Conservation (phyloP, 768 basidiomycete species). For the Boletus reticuloceps region DNA sequence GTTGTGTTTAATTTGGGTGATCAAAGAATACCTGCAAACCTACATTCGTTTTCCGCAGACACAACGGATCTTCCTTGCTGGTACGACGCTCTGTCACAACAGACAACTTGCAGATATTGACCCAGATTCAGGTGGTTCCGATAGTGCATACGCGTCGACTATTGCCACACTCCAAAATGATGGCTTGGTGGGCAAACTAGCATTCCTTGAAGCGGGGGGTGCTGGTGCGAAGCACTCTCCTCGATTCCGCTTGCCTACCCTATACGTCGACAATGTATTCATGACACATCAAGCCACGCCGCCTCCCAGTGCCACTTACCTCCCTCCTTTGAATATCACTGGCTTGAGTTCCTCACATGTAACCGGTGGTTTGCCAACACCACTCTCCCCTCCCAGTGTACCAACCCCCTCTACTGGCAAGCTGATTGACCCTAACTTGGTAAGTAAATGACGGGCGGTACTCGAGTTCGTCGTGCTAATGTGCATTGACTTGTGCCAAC, state of each 20-base stretch:
- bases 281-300: slow-evolving; percentile 30
- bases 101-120: neutral
- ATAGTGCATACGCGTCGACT: slow-evolving; percentile 53
- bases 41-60: slow-evolving; percentile 74
- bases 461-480: slow-evolving; percentile 5
- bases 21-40: slow-evolving; percentile 65
- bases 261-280: slow-evolving; percentile 53
- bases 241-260: slow-evolving; percentile 49
- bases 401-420: slow-evolving; percentile 26
- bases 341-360: slow-evolving; percentile 40
- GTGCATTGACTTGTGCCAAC: neutral
- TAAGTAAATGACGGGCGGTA: slow-evolving; percentile 28
- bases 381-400: slow-evolving; percentile 54
- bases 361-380: slow-evolving; percentile 64
- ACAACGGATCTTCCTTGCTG: slow-evolving; percentile 68
- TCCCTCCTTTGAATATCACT: slow-evolving; percentile 47
- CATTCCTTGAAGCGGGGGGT: slow-evolving; percentile 52
- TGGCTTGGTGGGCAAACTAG: slow-evolving; percentile 63
- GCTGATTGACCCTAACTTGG: slow-evolving; percentile 63
- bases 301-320: slow-evolving; percentile 30
- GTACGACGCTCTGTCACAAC: slow-evolving; percentile 34
- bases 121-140: slow-evolving; percentile 47
- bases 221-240: slow-evolving; percentile 42
- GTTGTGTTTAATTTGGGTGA: neutral
- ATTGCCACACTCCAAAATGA: slow-evolving; percentile 58